Conservation (phyloP, 345 rosid species). For the Salix purpurea region DNA sequence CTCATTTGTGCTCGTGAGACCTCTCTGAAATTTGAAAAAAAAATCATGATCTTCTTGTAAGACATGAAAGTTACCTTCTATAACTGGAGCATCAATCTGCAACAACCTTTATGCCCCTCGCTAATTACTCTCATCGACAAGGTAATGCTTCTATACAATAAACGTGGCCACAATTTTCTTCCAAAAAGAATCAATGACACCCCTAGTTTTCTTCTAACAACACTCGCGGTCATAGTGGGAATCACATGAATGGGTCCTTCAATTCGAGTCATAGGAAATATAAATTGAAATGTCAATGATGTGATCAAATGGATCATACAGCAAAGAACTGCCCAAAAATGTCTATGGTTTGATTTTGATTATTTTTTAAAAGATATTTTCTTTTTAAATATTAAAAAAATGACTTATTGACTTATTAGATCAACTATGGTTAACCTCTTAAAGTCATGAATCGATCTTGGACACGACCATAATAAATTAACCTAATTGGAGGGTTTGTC, state of each 20-base stretch:
- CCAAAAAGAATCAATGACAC: too few relatives aligned
- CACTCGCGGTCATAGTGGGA: rapidly evolving
- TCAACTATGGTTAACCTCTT: too few relatives aligned
- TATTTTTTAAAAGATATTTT: too few relatives aligned
- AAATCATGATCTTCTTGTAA: not conserved
- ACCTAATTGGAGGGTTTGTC: not conserved
- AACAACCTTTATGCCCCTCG: not conserved
- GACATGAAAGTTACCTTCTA: not conserved
- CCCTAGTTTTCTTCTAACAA: not conserved
- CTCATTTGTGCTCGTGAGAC: not conserved
- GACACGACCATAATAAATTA: not conserved
- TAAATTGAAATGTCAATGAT: not conserved
- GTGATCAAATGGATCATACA: not conserved
- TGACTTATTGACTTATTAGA: too few relatives aligned
- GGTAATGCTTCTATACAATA: too few relatives aligned
- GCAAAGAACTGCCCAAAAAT: too few relatives aligned
- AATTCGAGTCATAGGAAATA: too few relatives aligned
- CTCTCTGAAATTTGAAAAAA: too few relatives aligned
- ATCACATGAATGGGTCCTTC: not conserved
- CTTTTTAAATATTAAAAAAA: too few relatives aligned
- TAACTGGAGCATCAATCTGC: not conserved
- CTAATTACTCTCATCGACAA: not conserved
- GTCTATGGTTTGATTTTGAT: too few relatives aligned
- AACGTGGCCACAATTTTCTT: too few relatives aligned
- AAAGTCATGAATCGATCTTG: too few relatives aligned